phyloP scores from a whole-genome alignment of 192 early-diverging fungal species.

The Coemansia sp. region DNA sequence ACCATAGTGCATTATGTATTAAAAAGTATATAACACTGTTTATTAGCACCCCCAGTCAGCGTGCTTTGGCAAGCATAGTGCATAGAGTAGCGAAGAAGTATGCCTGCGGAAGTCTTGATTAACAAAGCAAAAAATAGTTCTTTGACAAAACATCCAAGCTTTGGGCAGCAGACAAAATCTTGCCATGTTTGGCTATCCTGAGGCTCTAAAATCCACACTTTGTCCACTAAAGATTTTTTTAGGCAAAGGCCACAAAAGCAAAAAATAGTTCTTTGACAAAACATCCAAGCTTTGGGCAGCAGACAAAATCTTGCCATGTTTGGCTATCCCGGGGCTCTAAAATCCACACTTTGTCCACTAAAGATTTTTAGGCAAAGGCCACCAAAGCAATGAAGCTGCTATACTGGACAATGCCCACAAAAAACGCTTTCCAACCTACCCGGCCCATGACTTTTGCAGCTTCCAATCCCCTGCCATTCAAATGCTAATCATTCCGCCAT shows the following conservation, averaged over 20 bases:
- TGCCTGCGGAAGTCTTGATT: background rate
- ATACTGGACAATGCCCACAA: slow-evolving; percentile 76
- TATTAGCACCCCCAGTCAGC: background rate
- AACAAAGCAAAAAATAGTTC: background rate
- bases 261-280: slow-evolving; percentile 56
- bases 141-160: slow-evolving; percentile 84
- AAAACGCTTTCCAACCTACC: slow-evolving; percentile 89
- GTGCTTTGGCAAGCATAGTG: background rate
- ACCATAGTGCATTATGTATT: too few species aligned
- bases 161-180: slow-evolving; percentile 63
- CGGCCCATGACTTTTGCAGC: slow-evolving; percentile 81
- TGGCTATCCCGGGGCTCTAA: background rate
- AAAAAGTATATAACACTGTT: too few species aligned
- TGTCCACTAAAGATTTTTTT: too few species aligned
- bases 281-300: slow-evolving; percentile 90
- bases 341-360: too few species aligned
- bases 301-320: slow-evolving; percentile 36
- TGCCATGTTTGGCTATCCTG: background rate
- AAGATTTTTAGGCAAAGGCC: slow-evolving; percentile 50
- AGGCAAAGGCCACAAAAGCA: slow-evolving; percentile 70
- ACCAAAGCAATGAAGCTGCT: slow-evolving; percentile 81
- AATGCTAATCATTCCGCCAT: slow-evolving; percentile 88
- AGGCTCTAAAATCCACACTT: too few species aligned
- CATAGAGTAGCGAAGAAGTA: background rate
- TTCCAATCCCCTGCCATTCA: slow-evolving; percentile 94